Evolutionary conservation across 2,329 filamentous ascomycete genomes (phyloP).

Genomic region (Daldinia sp.): DNA sequence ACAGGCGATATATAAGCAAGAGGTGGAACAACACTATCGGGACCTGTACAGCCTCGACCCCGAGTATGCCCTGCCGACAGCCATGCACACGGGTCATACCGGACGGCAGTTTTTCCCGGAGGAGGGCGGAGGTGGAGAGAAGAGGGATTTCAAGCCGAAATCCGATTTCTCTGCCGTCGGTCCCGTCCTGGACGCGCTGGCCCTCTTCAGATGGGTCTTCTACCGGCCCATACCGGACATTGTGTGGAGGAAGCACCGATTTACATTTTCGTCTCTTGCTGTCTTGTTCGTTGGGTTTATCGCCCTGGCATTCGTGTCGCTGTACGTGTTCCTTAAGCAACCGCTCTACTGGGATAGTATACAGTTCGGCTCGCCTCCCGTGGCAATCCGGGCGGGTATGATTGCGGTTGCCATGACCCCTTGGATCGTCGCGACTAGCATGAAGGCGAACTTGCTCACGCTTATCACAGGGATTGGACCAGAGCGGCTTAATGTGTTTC

Average conservation of each 20-base stretch:
- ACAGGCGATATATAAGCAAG: slow-evolving; percentile 88
- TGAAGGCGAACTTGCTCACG: slow-evolving; percentile 89
- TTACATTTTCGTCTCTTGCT: slow-evolving; percentile 85
- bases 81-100: slow-evolving; percentile 62
- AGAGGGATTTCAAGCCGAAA: slow-evolving; percentile 70
- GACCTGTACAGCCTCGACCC: slow-evolving; percentile 65
- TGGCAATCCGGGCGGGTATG: slow-evolving; percentile 91
- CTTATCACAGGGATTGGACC: slow-evolving; percentile 90
- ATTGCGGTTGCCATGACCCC: slow-evolving; percentile 90
- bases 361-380: slow-evolving; percentile 84
- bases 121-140: slow-evolving; percentile 66
- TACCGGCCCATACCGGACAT: slow-evolving; percentile 87
- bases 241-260: slow-evolving; percentile 72
- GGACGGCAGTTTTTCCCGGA: slow-evolving; percentile 82
- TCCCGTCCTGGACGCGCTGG: slow-evolving; percentile 81
- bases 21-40: slow-evolving; percentile 75
- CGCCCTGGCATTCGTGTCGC: slow-evolving; percentile 76
- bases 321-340: slow-evolving; percentile 89
- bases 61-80: slow-evolving; percentile 59
- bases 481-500: slow-evolving; percentile 90
- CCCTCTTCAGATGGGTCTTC: slow-evolving; percentile 88
- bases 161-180: slow-evolving; percentile 81
- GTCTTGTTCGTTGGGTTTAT: slow-evolving; percentile 76
- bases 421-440: slow-evolving; percentile 90
- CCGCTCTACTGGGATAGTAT: slow-evolving; percentile 93